Evolutionary conservation across 1,284 basidiomycete species (phyloP), one percentile per base, ranked within the genome.

Genomic region (Puccinia horiana): DNA sequence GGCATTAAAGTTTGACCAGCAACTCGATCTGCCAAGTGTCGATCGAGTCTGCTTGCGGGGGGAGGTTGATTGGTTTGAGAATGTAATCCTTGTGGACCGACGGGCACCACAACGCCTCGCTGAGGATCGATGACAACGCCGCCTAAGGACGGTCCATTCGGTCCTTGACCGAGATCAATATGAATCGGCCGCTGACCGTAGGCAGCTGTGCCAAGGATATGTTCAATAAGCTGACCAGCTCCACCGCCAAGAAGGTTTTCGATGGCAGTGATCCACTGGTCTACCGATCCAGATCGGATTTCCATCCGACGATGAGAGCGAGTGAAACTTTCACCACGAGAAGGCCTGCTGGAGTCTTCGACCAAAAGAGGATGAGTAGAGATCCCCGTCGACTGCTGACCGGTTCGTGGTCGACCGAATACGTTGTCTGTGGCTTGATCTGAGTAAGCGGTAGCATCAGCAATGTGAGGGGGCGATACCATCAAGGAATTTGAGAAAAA

Each of bases 241-340:
- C 93, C 92, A 20, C 91, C 92, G 0, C 93, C 94, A 77, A 95
- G 92, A 76, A 94, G 90, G 76, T 93, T 91, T 84, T 95, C 92
- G 54, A 97, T 91, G 35, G 92, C 92, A 77, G 93, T 92, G 35
- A 94, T 88, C 75, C 94, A 88, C 76, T 93, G 92, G 35, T 89
- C 87, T 82, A 90, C 89, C 70, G 87, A 86, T 58, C 88, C 88
- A 4, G 88, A 89, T 67, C 83, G 90, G 40, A 90, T 85, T 76
- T 88, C 87, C 81, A 92, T 89, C 65, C 89, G 87, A 82, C 90
- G 88, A 18, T 88, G 83, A 23, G 89, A 87, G 63, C 88, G 85
- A 70, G 90, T 90, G 78, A 88, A 86, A 42, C 88, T 85, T n/a
- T 89, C 87, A 40, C 88, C 88, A 0, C 88, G 86, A 32, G 88